phyloP scores from a whole-genome alignment of 2,329 filamentous ascomycete genomes.

The Trichoderma cornu-damae region DNA sequence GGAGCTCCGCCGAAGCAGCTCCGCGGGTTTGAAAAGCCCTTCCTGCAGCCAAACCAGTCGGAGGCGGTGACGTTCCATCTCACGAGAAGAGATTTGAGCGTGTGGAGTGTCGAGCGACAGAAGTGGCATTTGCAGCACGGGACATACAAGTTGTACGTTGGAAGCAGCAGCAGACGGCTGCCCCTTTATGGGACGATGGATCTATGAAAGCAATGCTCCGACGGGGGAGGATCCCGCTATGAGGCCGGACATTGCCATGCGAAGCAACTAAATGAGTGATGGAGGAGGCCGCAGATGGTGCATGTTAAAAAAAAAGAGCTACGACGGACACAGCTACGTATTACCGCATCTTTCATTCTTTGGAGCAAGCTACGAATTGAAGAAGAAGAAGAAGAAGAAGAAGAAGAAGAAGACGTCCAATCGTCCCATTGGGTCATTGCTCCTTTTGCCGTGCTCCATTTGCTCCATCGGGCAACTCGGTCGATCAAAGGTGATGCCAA shows the following conservation, averaged over 20 bases:
- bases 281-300: background rate
- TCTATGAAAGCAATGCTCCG: background rate
- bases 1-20: constrained; percentile 51
- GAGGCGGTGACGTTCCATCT: constrained; percentile 47
- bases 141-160: constrained; percentile 42
- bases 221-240: background rate
- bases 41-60: constrained; percentile 42
- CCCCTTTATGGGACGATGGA: constrained; percentile 33
- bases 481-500: background rate
- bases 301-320: background rate
- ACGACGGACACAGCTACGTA: background rate
- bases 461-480: background rate
- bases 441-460: background rate
- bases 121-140: constrained; percentile 53
- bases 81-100: constrained; percentile 59
- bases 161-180: constrained; percentile 44
- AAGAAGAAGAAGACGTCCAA: background rate
- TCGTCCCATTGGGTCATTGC: background rate
- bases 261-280: background rate
- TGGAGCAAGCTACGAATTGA: background rate
- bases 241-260: background rate
- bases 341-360: background rate
- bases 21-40: constrained; percentile 61
- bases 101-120: constrained; percentile 59
- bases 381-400: no score